Evolutionary conservation across 2,329 filamentous ascomycete genomes (phyloP).

Genomic region (Aspergillus sojae): DNA sequence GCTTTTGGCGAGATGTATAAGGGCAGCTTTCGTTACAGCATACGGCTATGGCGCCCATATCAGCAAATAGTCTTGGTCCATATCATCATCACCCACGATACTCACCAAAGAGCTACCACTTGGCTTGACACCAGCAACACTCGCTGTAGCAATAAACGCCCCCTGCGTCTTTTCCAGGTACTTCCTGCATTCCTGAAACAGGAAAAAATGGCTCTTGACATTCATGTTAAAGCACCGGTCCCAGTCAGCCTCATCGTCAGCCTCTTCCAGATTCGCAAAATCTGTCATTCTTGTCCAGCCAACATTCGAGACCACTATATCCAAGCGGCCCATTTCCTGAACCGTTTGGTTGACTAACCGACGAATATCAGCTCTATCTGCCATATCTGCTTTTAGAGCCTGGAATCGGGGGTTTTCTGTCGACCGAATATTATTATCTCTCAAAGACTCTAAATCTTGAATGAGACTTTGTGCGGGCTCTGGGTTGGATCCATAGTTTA

Average conservation of each 20-base stretch:
- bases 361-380: neutral
- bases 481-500: neutral
- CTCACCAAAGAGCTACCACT: conserved; percentile 60
- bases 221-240: conserved; percentile 63
- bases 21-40: neutral
- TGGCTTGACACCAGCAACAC: conserved; percentile 64
- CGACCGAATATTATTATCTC: neutral
- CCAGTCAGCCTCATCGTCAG: conserved; percentile 58
- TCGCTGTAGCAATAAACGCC: conserved; percentile 66
- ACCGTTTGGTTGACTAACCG: neutral
- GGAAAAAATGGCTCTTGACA: conserved; percentile 64
- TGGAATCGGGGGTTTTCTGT: neutral
- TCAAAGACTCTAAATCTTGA: neutral
- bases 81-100: neutral
- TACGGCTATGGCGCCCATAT: neutral
- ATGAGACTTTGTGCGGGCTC: neutral
- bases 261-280: neutral
- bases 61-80: neutral
- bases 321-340: neutral
- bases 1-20: neutral
- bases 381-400: neutral
- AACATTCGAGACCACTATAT: neutral
- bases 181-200: conserved; percentile 58
- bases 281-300: neutral
- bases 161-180: conserved; percentile 61